phyloP scores from a whole-genome alignment of 1,284 basidiomycete species.

The Trichosporon sp. region DNA sequence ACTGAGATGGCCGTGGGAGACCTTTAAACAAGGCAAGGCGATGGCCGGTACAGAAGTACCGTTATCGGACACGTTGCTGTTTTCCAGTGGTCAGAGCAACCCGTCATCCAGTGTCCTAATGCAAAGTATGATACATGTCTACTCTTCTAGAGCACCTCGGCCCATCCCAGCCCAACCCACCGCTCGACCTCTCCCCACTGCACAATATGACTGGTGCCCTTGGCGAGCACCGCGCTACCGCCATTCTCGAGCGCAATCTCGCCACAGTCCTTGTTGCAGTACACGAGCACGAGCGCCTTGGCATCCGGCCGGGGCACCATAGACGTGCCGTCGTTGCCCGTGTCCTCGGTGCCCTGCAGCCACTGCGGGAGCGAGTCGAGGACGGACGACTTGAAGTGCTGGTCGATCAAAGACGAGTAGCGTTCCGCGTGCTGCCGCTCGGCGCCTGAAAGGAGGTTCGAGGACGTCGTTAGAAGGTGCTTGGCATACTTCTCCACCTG shows the following conservation, averaged over 20 bases:
- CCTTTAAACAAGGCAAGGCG: no score
- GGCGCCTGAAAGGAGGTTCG: constrained; percentile 73
- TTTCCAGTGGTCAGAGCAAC: no score
- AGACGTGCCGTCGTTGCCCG: constrained; percentile 63
- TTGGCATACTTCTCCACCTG: constrained; percentile 85
- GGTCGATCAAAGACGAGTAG: constrained; percentile 72
- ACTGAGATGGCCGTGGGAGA: no score
- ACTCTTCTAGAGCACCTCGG: constrained; percentile 44
- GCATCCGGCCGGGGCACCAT: constrained; percentile 82
- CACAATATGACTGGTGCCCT: constrained; percentile 56
- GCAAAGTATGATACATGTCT: constrained; percentile 2
- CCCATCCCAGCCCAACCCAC: constrained; percentile 54
- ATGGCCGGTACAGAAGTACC: no score
- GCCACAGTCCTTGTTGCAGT: constrained; percentile 70
- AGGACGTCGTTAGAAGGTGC: constrained; percentile 68
- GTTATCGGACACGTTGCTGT: no score
- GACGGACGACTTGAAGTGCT: constrained; percentile 72
- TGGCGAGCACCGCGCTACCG: constrained; percentile 47
- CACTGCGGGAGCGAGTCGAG: constrained; percentile 74
- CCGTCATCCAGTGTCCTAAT: neutral
- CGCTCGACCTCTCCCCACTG: constrained; percentile 53
- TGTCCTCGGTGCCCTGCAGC: constrained; percentile 74
- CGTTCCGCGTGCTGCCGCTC: constrained; percentile 76
- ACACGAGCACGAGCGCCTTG: constrained; percentile 73
- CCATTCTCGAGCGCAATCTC: constrained; percentile 66